Evolutionary conservation across 805 yeast species (phyloP), one percentile per base, ranked within the genome.

Genomic region (Brettanomyces naardenensis): DNA sequence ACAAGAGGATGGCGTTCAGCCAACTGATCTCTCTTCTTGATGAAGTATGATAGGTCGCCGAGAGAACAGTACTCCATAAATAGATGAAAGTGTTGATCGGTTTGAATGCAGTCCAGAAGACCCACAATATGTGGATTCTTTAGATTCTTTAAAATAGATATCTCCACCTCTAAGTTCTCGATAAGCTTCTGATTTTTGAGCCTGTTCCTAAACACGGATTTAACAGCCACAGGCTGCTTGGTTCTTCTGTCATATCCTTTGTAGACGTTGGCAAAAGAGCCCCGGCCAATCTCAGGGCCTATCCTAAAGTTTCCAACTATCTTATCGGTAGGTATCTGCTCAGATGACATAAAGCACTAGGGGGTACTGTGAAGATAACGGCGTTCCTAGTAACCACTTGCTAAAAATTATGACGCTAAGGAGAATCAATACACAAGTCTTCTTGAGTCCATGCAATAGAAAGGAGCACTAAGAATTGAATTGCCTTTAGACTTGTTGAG

Each of bases 1-100:
- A 89, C 75, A 32, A 84, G 69, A 0, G 96, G 96, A 57, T 87
- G 86, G 6, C 81, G 75, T 46, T 73, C 69, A 27, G 76, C 72
- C 35, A 88, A 65, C 55, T 82, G 87, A 47, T 74, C 73, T 52
- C 89, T 71, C 54, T 77, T 79, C 52, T 84, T 75, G 39, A 92
- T 89, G 49, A 92, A 81, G 52, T 79, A 85, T 0, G 95, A 84
- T 44, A 92, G 69, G 61, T 92, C 98, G 11, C 98, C 98, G 55
- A 92, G 66, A 1, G 97, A 79, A 58, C 98, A 92, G 64, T 87
- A 92, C 59, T 92, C 97, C 97, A 92, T 92, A 14, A 90, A 79
- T 44, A 92, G 65, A 56, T 87, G 90, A 64, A 88, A 86, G 58
- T 89, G 86, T 27, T 58, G 53, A 7, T 76, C 61, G 1, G 95